Evolutionary conservation across 1,139 yeast genomes (phyloP), one percentile per base, ranked within the genome.

Genomic region (Suhomyces yuchorum): DNA sequence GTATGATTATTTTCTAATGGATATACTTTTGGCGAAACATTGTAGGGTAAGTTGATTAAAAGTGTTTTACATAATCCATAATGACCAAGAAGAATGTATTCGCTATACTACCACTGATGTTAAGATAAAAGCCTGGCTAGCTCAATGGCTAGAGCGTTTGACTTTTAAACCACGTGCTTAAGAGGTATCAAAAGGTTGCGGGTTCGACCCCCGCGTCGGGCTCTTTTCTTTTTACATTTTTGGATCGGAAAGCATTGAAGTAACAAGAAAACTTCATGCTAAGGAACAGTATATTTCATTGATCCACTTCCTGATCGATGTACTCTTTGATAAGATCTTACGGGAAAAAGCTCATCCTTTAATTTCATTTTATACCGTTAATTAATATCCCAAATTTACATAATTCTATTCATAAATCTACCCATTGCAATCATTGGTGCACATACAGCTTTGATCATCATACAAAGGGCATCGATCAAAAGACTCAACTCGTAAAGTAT

Each of bases 351-450:
- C n/a, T n/a, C n/a, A n/a, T n/a, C n/a, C n/a, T n/a, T 26, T 26
- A 3, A 26, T 26, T 26, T 9, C 12, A 9, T 26, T 26, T 26
- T 7, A 26, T 9, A 9, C 11, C n/a, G 12, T 7, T 8, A 7
- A 7, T 12, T 26, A 26, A 5, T 26, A 17, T 26, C 5, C 18
- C 17, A 11, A 23, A 12, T 6, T 46, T 46, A 63, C 66, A 73
- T 69, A 32, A 74, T 66, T 46, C 72, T 62, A 55, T 73, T 74
- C 78, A 75, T 71, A 51, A 75, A 67, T 47, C 73, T 54, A 2
- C 80, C 79, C 60, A 75, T 63, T 3, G 80, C 79, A 20, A 75
- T 73, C 73, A 75, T 71, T 4, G 80, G 80, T 2, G 79, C 77
- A 64, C 80, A 75, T 6, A 75, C 59, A 0, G 80, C 78, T 51